phyloP scores from a whole-genome alignment of 1,139 yeast species.

The Scheffersomyces cryptocercus region DNA sequence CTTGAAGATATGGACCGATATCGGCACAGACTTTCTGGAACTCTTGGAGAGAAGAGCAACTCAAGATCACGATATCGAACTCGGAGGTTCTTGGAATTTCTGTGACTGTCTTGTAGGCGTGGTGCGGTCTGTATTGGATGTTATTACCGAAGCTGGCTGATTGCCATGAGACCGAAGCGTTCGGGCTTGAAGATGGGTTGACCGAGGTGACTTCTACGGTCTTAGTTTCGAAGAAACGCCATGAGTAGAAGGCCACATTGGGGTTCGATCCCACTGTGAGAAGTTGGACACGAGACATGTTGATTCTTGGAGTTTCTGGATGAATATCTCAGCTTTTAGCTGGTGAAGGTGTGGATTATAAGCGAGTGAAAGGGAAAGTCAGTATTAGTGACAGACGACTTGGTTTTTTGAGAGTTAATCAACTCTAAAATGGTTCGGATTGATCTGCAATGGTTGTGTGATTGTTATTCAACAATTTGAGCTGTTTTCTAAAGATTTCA shows the following conservation, averaged over 20 bases:
- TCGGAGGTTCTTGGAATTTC: constrained; percentile 18
- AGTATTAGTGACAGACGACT: no score
- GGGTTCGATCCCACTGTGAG: constrained; percentile 48
- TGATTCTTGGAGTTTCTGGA: no score
- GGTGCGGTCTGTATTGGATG: constrained; percentile 23
- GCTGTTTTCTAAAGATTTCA: no score
- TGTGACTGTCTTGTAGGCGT: constrained; percentile 15
- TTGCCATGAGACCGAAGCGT: constrained; percentile 5
- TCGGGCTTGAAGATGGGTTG: constrained; percentile 10
- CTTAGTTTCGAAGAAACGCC: constrained; percentile 46
- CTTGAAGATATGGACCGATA: constrained; percentile 27
- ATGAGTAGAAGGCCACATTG: constrained; percentile 50
- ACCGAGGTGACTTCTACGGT: constrained; percentile 40
- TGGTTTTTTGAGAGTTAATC: no score
- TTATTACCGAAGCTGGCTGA: constrained; percentile 1
- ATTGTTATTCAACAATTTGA: no score
- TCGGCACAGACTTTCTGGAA: constrained; percentile 34
- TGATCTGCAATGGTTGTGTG: no score
- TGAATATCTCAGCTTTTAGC: no score
- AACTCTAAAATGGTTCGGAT: no score
- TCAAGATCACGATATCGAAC: constrained; percentile 39
- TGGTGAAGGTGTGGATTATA: no score
- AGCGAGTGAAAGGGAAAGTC: no score
- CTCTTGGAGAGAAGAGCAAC: constrained; percentile 43
- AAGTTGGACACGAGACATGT: constrained; percentile 23